Conservation (phyloP, 371 early-diverging fungal genomes). For the Mortierella sp. region DNA sequence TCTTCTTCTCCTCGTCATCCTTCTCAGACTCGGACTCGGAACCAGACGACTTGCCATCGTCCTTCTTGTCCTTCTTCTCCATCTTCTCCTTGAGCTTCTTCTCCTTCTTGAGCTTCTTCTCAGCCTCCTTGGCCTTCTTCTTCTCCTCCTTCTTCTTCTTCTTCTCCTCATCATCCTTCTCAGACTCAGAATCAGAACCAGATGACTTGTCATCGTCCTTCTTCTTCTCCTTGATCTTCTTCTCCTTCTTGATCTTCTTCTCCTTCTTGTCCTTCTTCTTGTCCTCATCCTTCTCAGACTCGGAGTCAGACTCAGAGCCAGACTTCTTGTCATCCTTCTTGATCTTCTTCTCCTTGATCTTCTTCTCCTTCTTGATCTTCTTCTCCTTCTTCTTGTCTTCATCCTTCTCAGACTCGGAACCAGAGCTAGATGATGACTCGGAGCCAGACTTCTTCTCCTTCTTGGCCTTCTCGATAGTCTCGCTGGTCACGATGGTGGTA, state of each 20-base stretch:
- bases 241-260: not conserved
- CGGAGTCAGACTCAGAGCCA: not conserved
- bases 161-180: conserved; percentile 1
- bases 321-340: not conserved
- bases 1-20: conserved; percentile 2
- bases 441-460: conserved; percentile 13
- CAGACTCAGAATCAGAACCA: not conserved
- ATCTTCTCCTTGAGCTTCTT: conserved; percentile 7
- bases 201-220: not conserved
- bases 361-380: not conserved
- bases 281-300: conserved; percentile 17
- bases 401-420: conserved; percentile 1
- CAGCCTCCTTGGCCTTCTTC: not conserved
- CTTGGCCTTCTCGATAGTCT: conserved; percentile 9
- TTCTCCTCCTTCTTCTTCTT: conserved; percentile 20
- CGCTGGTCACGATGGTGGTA: conserved; percentile 14
- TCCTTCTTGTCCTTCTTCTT: conserved; percentile 16
- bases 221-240: conserved; percentile 1
- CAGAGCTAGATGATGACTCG: not conserved
- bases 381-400: conserved; percentile 8
- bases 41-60: not conserved
- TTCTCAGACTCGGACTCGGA: not conserved
- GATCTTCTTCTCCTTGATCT: not conserved
- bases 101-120: conserved; percentile 4
- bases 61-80: not conserved